Evolutionary conservation across 192 early-diverging fungal species (phyloP).

Genomic region (Coemansia sp.): DNA sequence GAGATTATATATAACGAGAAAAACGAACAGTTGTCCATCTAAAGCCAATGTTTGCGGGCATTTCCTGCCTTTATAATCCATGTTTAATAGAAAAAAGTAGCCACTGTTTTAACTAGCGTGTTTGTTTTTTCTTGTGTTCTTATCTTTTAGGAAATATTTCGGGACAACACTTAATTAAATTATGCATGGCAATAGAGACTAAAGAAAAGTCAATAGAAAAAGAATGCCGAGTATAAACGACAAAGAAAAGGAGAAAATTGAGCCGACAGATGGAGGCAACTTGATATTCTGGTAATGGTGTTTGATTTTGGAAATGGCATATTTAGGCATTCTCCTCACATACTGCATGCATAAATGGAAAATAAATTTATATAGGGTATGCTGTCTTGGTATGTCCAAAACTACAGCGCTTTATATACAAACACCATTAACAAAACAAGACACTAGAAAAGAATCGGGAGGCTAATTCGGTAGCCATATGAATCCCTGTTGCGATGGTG

Average conservation of each 20-base stretch:
- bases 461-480: too few relatives aligned
- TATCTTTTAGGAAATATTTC: not conserved
- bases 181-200: not conserved
- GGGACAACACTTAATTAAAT: not conserved
- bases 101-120: not conserved
- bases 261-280: too few relatives aligned
- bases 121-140: not conserved
- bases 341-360: not conserved
- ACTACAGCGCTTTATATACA: not conserved
- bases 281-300: too few relatives aligned
- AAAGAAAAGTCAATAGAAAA: not conserved
- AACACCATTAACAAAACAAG: not conserved
- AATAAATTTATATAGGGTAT: too few relatives aligned
- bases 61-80: not conserved
- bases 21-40: not conserved
- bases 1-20: not conserved
- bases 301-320: not conserved
- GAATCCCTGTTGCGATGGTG: too few relatives aligned
- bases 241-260: not conserved
- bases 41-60: not conserved
- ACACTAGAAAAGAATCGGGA: too few relatives aligned
- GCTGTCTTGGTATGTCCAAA: not conserved
- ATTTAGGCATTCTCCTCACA: not conserved
- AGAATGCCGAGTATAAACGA: not conserved
- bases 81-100: not conserved